Evolutionary conservation across 768 basidiomycete genomes (phyloP).

Genomic region (Clathrus columnatus): DNA sequence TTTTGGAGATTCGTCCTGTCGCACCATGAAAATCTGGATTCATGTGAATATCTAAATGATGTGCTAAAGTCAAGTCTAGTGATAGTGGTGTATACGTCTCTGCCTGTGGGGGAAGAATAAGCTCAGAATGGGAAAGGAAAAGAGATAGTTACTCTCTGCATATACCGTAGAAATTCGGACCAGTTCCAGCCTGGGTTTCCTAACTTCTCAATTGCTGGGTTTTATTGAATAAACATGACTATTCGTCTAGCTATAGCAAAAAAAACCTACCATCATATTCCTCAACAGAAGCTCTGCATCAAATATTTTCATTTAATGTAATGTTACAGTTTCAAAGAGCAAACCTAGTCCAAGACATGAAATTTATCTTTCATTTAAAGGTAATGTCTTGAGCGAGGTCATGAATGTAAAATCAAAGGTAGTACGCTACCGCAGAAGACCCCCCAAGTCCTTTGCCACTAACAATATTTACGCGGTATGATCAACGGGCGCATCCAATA

Average conservation of each 20-base stretch:
- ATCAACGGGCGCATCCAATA: background rate
- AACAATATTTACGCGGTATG: background rate
- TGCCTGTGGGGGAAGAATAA: background rate
- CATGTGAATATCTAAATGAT: background rate
- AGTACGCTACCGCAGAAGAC: background rate
- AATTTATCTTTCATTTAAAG: background rate
- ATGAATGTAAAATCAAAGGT: background rate
- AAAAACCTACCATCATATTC: background rate
- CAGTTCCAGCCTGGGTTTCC: background rate
- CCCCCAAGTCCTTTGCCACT: background rate
- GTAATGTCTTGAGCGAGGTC: background rate
- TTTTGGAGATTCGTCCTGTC: slow-evolving; percentile 15
- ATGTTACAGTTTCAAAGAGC: background rate
- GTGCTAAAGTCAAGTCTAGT: background rate
- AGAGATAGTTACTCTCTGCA: background rate
- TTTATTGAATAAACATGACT: background rate
- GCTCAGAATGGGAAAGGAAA: background rate
- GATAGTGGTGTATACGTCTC: background rate
- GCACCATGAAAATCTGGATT: background rate
- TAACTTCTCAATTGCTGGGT: background rate
- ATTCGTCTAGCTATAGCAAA: background rate
- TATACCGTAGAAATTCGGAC: background rate
- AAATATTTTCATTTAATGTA: background rate
- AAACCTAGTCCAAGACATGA: background rate
- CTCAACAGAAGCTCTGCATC: background rate